phyloP scores from a whole-genome alignment of 2,329 filamentous ascomycete genomes.

The Paraphaeosphaeria minitans region DNA sequence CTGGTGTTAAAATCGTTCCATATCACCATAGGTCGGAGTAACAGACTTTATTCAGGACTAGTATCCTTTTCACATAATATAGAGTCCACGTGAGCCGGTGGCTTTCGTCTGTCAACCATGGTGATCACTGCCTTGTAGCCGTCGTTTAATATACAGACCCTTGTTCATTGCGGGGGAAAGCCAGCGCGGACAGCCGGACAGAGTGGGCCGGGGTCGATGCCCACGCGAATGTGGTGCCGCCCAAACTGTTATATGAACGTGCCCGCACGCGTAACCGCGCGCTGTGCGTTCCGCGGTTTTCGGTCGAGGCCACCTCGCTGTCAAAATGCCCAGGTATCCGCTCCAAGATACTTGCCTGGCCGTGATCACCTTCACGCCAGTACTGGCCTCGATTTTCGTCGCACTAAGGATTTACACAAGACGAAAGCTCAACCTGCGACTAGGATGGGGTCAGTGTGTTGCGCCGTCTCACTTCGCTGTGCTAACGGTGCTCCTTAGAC shows the following conservation, averaged over 20 bases:
- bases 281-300: slow-evolving; percentile 37
- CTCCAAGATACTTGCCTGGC: slow-evolving; percentile 46
- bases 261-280: slow-evolving; percentile 32
- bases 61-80: slow-evolving; percentile 16
- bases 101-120: slow-evolving; percentile 15
- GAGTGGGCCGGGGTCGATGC: slow-evolving; percentile 17
- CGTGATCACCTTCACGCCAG: slow-evolving; percentile 43
- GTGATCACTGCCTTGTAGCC: slow-evolving; percentile 19
- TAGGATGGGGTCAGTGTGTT: slow-evolving; percentile 42
- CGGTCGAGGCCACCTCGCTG: slow-evolving; percentile 28
- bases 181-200: slow-evolving; percentile 17
- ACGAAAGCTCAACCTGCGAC: slow-evolving; percentile 42
- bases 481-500: slow-evolving; percentile 35
- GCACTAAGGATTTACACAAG: slow-evolving; percentile 44
- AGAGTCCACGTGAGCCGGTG: slow-evolving; percentile 17
- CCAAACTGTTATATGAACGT: slow-evolving; percentile 35
- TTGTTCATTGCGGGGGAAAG: slow-evolving; percentile 21
- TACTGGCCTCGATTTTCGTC: slow-evolving; percentile 42
- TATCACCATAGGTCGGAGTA: slow-evolving; percentile 18
- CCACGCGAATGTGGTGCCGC: slow-evolving; percentile 17
- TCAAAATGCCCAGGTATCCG: slow-evolving; percentile 46
- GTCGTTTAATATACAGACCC: slow-evolving; percentile 20
- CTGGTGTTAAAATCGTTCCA: slow-evolving; percentile 11
- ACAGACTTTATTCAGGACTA: slow-evolving; percentile 15
- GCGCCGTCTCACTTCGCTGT: slow-evolving; percentile 11